Conservation (phyloP, 768 basidiomycete species). For the Serendipita sp. region DNA sequence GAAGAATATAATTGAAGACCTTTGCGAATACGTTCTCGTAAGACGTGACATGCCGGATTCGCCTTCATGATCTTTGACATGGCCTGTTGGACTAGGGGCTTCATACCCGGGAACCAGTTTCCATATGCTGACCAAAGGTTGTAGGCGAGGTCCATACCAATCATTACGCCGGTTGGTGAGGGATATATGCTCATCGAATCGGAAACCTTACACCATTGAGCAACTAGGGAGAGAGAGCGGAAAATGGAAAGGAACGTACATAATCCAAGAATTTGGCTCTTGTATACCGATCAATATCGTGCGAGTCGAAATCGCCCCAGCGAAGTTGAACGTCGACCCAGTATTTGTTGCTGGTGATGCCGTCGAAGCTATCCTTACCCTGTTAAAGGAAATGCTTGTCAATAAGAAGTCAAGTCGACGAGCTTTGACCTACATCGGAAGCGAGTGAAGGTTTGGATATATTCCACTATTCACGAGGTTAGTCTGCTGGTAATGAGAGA, state of each 20-base stretch:
- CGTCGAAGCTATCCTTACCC: slow-evolving; percentile 90
- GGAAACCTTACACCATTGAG: slow-evolving; percentile 38
- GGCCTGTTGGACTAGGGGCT: slow-evolving; percentile 93
- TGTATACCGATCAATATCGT: slow-evolving; percentile 97
- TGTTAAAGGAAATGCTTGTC: slow-evolving; percentile 16
- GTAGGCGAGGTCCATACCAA: slow-evolving; percentile 96
- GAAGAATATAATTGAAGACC: slow-evolving; percentile 97
- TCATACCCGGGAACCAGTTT: slow-evolving; percentile 98
- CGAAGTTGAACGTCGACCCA: slow-evolving; percentile 93
- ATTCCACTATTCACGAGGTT: slow-evolving; percentile 53
- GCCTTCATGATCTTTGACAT: slow-evolving; percentile 99
- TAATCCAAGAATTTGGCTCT: slow-evolving; percentile 99
- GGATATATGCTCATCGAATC: slow-evolving; percentile 99
- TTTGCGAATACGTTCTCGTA: slow-evolving; percentile 97
- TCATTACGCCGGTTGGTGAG: slow-evolving; percentile 96
- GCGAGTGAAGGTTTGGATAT: slow-evolving; percentile 90
- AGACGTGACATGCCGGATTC: slow-evolving; percentile 91
- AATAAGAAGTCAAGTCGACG: background rate
- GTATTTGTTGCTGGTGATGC: slow-evolving; percentile 97
- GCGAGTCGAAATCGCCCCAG: slow-evolving; percentile 98
- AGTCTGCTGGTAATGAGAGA: background rate
- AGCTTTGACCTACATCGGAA: slow-evolving; percentile 51
- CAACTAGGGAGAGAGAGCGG: background rate
- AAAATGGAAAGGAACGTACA: slow-evolving; percentile 25
- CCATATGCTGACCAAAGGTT: slow-evolving; percentile 98